Evolutionary conservation across 23 red algal species (phyloP).

Genomic region (Agarophyton chilense): DNA sequence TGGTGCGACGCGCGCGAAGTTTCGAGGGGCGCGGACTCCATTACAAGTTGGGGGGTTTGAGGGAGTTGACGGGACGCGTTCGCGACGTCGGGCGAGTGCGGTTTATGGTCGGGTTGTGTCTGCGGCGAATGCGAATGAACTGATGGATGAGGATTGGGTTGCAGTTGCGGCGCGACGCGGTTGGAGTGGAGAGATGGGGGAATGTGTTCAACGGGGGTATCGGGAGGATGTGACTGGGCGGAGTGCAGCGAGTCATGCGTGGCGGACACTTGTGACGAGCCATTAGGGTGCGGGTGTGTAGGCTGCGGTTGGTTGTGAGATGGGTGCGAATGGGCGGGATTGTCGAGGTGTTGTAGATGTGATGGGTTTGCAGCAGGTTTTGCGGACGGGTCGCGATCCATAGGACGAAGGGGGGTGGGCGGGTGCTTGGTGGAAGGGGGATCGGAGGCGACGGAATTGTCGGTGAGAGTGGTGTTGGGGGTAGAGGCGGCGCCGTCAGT

Average conservation of each 20-base stretch:
- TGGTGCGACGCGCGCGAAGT: conserved; percentile 16
- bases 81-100: neutral
- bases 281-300: neutral
- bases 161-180: neutral
- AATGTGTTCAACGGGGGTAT: neutral
- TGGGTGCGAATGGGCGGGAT: neutral
- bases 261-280: neutral
- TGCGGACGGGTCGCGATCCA: conserved; percentile 9
- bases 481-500: neutral
- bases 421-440: conserved; percentile 11
- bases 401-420: neutral
- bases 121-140: neutral
- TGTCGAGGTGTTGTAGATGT: neutral
- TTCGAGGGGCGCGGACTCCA: conserved; percentile 11
- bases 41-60: neutral
- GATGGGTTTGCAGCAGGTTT: neutral
- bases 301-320: neutral
- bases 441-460: neutral
- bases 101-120: neutral
- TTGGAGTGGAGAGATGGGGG: neutral
- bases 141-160: neutral
- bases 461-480: neutral
- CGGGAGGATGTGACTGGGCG: neutral
- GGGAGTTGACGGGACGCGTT: neutral
- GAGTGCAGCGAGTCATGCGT: neutral